Evolutionary conservation across 2,329 filamentous ascomycete genomes (phyloP), one percentile per base, ranked within the genome.

Genomic region (Coniochaeta hoffmannii): DNA sequence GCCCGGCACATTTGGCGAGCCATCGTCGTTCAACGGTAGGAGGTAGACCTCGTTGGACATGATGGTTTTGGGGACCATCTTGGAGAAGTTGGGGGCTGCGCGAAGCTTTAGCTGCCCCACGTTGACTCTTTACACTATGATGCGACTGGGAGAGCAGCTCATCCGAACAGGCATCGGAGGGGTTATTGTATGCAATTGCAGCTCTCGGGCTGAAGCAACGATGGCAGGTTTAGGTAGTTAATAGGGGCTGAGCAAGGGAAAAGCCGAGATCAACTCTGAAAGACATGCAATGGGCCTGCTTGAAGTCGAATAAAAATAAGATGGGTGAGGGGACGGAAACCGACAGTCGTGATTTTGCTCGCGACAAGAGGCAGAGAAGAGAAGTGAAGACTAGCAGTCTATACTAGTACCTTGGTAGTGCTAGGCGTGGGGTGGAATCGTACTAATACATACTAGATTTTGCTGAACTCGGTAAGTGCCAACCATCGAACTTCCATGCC

Each of bases 11-110:
- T 95, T 86, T 34, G 95, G 94, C 62, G 90, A 91, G 64, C 95
- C 94, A 73, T 93, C 83, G 73, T 99, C 93, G 69, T 90, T 94
- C 72, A 99, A 82, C 61, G 89, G 89, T 60, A 99, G 81, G 66
- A 96, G 76, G 75, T 97, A 96, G 61, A 97, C 85, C 72, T 90
- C 81, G 68, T 76, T 83, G 64, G 83, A 84, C 64, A 79, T 79
- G 74, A 86, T 83, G 59, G 77, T 86, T 71, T 74, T 74, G 58
- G 81, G 81, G 64, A 77, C 75, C 81, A 86, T 85, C 69, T 53
- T 53, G 49, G 49, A 22, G 49, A 32, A 46, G 24, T 46, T 46
- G 12, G 41, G 19, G 24, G 10, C 19, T 17, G 5, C 5, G 34
- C 8, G 41, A 46, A 46, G 41, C 41, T 46, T 26, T 9, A 19